Base-by-base conservation (phyloP, 2,329 filamentous ascomycete species). In the Alternaria conjuncta region DNA sequence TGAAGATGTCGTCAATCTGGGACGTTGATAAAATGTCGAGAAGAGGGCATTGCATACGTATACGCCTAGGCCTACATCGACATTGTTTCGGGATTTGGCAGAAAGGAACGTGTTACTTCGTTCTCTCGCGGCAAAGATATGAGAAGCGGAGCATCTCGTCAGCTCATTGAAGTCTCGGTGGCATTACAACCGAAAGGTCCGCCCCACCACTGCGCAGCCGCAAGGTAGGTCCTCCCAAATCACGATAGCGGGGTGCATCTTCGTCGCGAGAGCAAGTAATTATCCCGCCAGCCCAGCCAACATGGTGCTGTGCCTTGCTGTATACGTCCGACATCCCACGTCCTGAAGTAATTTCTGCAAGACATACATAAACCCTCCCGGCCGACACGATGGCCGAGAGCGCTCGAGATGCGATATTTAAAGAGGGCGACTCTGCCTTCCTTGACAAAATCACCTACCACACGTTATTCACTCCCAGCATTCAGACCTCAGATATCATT, bases 221-320 rank as follows among this genome's bases (percentile, higher is more conserved):
- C 50, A 23, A n/a, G 25, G 46, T 53, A 53, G 30, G 49, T 28
- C 32, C 20, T 36, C 49, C 47, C 55, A 55, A 66, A 67, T 67
- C 60, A 69, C 61, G 66, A 66, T 63, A 70, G 70, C 63, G 69
- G 71, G 71, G 70, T 65, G 65, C 65, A 50, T 62, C 36, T 47
- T 57, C 54, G 61, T 67, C 70, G 65, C 64, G 60, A 71, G 54
- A 67, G 64, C 58, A 63, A 60, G 65, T 67, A 71, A 71, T 73
- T 72, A 63, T 73, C 67, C 71, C 70, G 61, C 66, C 70, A 67
- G 43, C 47, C 62, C 41, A 60, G 51, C 62, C 65, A 70, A 62
- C 64, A 73, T 15, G 61, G 66, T 69, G 54, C 66, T 63, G 61
- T 44, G 57, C 56, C 61, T 61, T 61, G 55, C 61, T 68, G 61